phyloP scores from a whole-genome alignment of 371 early-diverging fungal genomes.

The Mortierella sp. region DNA sequence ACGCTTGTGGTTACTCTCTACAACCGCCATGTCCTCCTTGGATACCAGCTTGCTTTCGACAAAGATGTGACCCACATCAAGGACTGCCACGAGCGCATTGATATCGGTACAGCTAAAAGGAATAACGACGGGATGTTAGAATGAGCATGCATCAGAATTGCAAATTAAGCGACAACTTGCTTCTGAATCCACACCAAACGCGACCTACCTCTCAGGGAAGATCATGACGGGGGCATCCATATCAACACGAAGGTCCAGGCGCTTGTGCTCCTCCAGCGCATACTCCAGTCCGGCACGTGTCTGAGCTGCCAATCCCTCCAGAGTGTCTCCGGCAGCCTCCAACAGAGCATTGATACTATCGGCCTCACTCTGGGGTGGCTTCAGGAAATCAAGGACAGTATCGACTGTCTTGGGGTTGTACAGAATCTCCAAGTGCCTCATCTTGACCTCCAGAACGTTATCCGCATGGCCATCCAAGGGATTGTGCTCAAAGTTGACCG shows the following conservation, averaged over 20 bases:
- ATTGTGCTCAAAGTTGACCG: constrained; percentile 85
- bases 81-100: constrained; percentile 79
- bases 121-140: not conserved
- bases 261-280: constrained; percentile 91
- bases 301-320: constrained; percentile 92
- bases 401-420: constrained; percentile 87
- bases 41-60: constrained; percentile 88
- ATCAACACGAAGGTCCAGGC: constrained; percentile 92
- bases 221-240: constrained; percentile 97
- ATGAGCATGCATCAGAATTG: not conserved
- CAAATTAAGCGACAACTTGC: not conserved
- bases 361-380: constrained; percentile 83
- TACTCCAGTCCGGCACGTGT: constrained; percentile 90
- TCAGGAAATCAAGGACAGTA: constrained; percentile 86
- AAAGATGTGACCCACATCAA: constrained; percentile 95
- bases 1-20: constrained; percentile 76
- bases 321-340: constrained; percentile 89
- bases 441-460: constrained; percentile 84
- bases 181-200: not conserved
- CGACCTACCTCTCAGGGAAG: constrained; percentile 85
- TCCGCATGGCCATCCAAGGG: constrained; percentile 92
- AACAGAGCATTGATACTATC: constrained; percentile 82
- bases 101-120: constrained; percentile 72
- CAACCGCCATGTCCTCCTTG: constrained; percentile 73
- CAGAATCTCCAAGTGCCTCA: constrained; percentile 93